Base-by-base conservation (phyloP, 2,329 filamentous ascomycete genomes). In the Colletotrichum tamarilloi region DNA sequence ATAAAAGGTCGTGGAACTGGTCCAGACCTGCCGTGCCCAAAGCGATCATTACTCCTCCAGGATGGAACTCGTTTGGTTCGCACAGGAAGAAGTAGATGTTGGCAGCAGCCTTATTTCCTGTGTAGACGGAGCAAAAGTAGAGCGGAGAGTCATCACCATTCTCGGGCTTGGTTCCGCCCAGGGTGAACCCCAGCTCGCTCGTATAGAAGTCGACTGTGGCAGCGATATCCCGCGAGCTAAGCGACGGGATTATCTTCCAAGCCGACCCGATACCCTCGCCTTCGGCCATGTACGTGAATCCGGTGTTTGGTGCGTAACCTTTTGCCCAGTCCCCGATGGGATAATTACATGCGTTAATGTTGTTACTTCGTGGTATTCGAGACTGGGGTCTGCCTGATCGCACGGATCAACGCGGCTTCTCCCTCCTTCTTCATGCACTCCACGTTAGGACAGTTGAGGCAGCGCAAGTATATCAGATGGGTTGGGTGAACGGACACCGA, bases 201-300 rank as follows among this genome's bases (percentile, higher is more conserved):
- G 46, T 58, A 16, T 62, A 74, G 24, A 66, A 65, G 22, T 22
- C 30, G 12, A 63, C 63, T 8, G 67, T 68, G 14, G 63, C 67
- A 22, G 28, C n/a, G 14, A 64, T 68, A 12, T 68, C 58, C 16
- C 35, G 53, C 30, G 42, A 70, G 14, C 30, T 9, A 22, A 74
- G 67, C 26, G 32, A 56, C n/a, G 59, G 71, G 19, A 66, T 67
- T 14, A 68, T 74, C 22, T 75, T 74, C 71, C 73, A 75, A 1
- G 72, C 67, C 12, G 67, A 72, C 1, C 22, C 42, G 55, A 73
- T 56, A 2, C 53, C 58, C 22, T 14, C 11, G 28, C 52, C 62
- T 32, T 53, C 32, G 14, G 49, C 38, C 58, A 68, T 64, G 16
- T 1, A 28, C 26, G 22, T 22, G 26, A 22, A 24, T 16, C 1